Percentiles rank a stretch among this genome's conserved stretches.
These are phyloP conservation scores for Aspergillus mulundensis DNA, from an alignment of 495 filamentous ascomycete species.

Conservation along the genomic window DNA sequence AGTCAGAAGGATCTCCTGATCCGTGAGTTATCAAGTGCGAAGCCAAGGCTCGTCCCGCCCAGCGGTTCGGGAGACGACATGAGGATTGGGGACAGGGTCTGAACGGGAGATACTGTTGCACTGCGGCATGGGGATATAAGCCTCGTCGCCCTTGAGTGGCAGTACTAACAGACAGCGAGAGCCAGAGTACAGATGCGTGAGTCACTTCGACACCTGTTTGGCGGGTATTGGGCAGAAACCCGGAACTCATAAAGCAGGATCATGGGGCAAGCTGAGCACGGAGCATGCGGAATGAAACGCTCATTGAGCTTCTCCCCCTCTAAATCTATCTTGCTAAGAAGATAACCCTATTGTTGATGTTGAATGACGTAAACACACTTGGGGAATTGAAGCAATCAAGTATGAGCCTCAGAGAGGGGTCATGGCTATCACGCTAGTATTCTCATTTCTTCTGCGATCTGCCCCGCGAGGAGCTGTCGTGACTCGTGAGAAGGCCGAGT, in stretches of 20 bases:
- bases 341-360: constrained; percentile 4
- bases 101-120: background rate
- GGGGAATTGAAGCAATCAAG: constrained; percentile 10
- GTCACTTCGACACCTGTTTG: constrained; percentile 4
- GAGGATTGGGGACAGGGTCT: background rate
- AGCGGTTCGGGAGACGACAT: constrained; percentile 5
- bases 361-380: constrained; percentile 11
- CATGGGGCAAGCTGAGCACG: background rate
- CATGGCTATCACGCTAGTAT: background rate
- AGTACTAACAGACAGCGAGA: background rate
- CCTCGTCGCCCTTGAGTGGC: background rate
- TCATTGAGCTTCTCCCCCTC: background rate
- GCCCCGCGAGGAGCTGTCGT: background rate
- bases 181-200: background rate
- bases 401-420: constrained; percentile 15
- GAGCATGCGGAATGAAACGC: background rate
- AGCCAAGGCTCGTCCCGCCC: background rate
- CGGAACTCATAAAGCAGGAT: background rate
- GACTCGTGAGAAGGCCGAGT: background rate
- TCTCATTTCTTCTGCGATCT: background rate
- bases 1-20: background rate
- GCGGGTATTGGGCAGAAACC: constrained; percentile 6
- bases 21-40: background rate
- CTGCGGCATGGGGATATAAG: background rate
- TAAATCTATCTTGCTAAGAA: background rate